A percentile compares a stretch with the other conserved stretches of the same genome.
Conservation (phyloP, 305 asterid species). For the Fraxinus paxiana region DNA sequence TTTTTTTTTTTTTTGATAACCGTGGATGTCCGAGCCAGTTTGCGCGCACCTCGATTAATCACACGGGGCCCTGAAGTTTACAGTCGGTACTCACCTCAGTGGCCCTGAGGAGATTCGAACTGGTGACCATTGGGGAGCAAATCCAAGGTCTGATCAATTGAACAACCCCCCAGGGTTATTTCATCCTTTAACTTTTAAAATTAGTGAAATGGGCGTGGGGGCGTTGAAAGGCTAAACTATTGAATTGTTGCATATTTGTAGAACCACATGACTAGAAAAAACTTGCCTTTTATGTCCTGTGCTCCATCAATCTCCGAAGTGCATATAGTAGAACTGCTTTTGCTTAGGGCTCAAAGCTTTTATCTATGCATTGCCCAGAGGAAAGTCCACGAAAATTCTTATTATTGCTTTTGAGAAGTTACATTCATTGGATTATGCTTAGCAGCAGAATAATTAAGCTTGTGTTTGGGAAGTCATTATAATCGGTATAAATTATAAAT, state of each 20-base stretch:
- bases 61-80: too few relatives aligned
- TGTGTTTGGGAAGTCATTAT: background rate
- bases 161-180: background rate
- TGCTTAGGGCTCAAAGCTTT: slow-evolving; percentile 2
- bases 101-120: too few relatives aligned
- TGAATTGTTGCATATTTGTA: background rate
- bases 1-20: too few relatives aligned
- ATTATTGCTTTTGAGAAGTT: slow-evolving; percentile 3
- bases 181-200: background rate
- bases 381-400: background rate
- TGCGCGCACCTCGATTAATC: too few relatives aligned
- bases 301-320: background rate
- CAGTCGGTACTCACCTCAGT: too few relatives aligned
- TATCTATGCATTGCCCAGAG: background rate
- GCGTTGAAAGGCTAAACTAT: background rate
- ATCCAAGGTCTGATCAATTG: too few relatives aligned
- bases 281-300: background rate
- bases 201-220: background rate
- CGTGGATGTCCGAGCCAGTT: too few relatives aligned
- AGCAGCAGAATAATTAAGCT: background rate
- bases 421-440: background rate
- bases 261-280: background rate
- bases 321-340: background rate
- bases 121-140: too few relatives aligned
- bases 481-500: background rate